Evolutionary conservation across 352 stramenopile genomes (phyloP), one percentile per base, ranked within the genome.

Genomic region (Phytopythium litorale): DNA sequence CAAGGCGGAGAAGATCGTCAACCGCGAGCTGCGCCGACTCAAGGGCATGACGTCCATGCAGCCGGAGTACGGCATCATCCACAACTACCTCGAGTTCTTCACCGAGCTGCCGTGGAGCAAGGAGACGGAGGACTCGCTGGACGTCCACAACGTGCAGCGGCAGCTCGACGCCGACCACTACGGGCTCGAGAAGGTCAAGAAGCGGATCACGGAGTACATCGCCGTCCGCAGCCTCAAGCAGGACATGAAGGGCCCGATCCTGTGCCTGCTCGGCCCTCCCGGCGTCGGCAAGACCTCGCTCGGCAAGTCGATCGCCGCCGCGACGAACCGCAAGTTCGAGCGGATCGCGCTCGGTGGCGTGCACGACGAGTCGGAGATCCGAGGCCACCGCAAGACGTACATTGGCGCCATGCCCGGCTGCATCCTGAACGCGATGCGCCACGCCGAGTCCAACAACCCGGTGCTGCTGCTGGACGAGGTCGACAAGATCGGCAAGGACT

Each of bases 401-500:
- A 87, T 96, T 68, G 86, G 87, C 33, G 87, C 87, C 2, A 91
- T 96, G 87, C 84, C 87, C 19, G 86, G 87, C 1, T 90, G 79
- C 49, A 90, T 96, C n/a, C 57, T 96, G 25, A 87, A 89, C 46
- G 80, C 84, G 0, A 71, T 96, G 25, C 79, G 82, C 7, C 83
- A 89, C 48, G 82, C 84, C 21, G 79, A 89, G 61, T 89, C 73
- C 19, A 78, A 78, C 58, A 94, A 95, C 58, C 85, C 86, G 0
- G 83, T 96, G 38, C 57, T 96, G 8, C 62, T 96, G 35, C 65
- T 96, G 32, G 87, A 96, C 59, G 97, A 99, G 58, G 81, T 94
- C 28, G 84, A 94, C 70, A 94, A 94, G 64, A 68, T 94, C 48
- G 79, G 81, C 43, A 89, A 89, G 48, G 81, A 89, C 43, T 87